Conservation (phyloP, 345 rosid genomes). For the Isatis tinctoria region DNA sequence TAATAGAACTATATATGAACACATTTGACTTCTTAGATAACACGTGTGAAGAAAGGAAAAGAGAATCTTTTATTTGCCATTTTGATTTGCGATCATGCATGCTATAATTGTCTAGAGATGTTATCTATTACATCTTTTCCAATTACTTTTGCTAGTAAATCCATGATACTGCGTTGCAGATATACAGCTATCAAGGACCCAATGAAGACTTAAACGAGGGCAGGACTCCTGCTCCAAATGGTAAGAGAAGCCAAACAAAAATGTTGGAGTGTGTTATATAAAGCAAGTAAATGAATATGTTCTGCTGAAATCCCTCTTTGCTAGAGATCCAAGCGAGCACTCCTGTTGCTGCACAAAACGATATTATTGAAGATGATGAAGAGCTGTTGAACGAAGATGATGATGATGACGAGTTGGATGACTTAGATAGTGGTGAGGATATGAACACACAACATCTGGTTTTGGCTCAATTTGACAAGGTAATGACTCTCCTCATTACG, state of each 20-base stretch:
- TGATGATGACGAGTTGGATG: slow-evolving; percentile 87
- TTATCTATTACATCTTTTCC: not conserved
- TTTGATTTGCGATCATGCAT: not conserved
- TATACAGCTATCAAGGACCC: slow-evolving; percentile 90
- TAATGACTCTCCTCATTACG: slow-evolving; percentile 17
- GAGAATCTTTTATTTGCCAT: not conserved
- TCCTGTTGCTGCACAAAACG: slow-evolving; percentile 54
- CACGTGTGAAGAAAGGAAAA: not conserved
- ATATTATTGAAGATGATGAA: slow-evolving; percentile 68
- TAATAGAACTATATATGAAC: not conserved
- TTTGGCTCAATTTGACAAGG: slow-evolving; percentile 99
- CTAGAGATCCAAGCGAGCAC: slow-evolving; percentile 77
- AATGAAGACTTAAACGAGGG: slow-evolving; percentile 81
- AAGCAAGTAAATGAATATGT: not conserved
- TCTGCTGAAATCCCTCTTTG: slow-evolving; percentile 15
- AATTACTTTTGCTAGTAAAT: not conserved
- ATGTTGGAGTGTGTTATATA: not conserved
- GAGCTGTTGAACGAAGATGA: slow-evolving; percentile 93
- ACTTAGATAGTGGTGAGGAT: slow-evolving; percentile 83
- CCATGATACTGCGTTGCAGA: slow-evolving; percentile 42
- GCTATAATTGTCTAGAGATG: not conserved
- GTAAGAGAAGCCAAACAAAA: slow-evolving; percentile 37
- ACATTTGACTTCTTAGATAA: not conserved
- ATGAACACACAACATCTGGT: slow-evolving; percentile 92
- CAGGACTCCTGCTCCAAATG: slow-evolving; percentile 86